These are phyloP conservation scores for Mortierella sp. DNA, from an alignment of 371 early-diverging fungal species.

Conservation along the genomic window DNA sequence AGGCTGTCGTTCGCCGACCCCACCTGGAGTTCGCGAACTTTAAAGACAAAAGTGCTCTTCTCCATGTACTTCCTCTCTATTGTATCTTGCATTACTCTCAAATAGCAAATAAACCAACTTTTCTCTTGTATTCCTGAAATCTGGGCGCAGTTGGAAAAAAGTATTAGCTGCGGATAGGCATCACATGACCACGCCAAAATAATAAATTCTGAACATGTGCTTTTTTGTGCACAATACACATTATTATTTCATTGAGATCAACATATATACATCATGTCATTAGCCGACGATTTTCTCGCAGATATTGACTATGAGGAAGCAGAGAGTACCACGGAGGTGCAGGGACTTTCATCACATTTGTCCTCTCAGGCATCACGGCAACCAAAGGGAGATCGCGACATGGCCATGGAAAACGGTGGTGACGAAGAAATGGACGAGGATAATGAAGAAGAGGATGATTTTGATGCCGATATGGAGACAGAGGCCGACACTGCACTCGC, in stretches of 20 bases:
- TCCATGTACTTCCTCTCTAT: not conserved
- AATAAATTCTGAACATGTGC: not conserved
- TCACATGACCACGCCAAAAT: not conserved
- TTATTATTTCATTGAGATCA: not conserved
- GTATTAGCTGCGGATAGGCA: not conserved
- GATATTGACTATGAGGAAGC: conserved; percentile 74
- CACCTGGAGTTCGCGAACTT: not conserved
- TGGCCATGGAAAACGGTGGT: conserved; percentile 36
- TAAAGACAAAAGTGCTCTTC: not conserved
- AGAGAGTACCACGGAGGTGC: conserved; percentile 47
- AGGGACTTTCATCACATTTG: not conserved
- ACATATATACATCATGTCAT: conserved; percentile 58
- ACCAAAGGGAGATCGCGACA: not conserved
- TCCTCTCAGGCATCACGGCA: not conserved
- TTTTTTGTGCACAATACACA: not conserved
- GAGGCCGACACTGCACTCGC: conserved; percentile 49
- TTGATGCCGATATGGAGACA: conserved; percentile 51
- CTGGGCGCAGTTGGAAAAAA: conserved; percentile 4
- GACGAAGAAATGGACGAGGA: conserved; percentile 56
- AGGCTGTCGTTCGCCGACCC: conserved; percentile 10
- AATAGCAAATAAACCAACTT: not conserved
- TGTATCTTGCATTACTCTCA: not conserved
- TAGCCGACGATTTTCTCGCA: conserved; percentile 83
- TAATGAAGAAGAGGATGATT: conserved; percentile 58
- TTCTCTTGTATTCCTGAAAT: not conserved